Evolutionary conservation across 2,329 filamentous ascomycete genomes (phyloP).

Genomic region (Fusarium metavorans): DNA sequence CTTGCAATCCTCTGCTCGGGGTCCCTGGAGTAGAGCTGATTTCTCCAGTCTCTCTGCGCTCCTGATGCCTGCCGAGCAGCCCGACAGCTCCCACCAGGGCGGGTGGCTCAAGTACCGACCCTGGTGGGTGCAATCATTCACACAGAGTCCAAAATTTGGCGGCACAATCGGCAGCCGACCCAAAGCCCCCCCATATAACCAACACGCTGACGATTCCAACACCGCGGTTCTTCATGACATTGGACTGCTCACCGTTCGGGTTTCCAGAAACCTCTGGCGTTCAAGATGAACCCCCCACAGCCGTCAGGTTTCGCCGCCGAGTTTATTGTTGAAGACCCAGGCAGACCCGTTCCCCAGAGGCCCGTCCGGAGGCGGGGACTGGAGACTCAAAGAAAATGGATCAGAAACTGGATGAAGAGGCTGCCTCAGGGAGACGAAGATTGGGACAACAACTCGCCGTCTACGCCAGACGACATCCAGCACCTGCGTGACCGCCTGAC

Average conservation of each 20-base stretch:
- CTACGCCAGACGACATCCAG: slow-evolving; percentile 35
- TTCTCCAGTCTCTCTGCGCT: slow-evolving; percentile 25
- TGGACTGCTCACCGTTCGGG: slow-evolving; percentile 19
- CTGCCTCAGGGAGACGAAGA: slow-evolving; percentile 44
- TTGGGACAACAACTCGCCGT: slow-evolving; percentile 43
- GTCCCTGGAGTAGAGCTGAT: slow-evolving; percentile 22
- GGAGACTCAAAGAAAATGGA: slow-evolving; percentile 44
- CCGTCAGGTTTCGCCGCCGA: slow-evolving; percentile 38
- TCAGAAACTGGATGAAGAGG: slow-evolving; percentile 42
- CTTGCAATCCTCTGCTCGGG: slow-evolving; percentile 28
- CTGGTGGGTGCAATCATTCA: slow-evolving; percentile 31
- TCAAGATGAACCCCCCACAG: slow-evolving; percentile 36
- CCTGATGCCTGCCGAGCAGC: slow-evolving; percentile 33
- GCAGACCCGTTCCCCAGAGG: slow-evolving; percentile 40
- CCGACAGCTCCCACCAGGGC: slow-evolving; percentile 31
- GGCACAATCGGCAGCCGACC: slow-evolving; percentile 39
- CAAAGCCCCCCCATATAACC: slow-evolving; percentile 35
- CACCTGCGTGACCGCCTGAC: slow-evolving; percentile 35
- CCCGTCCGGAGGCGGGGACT: slow-evolving; percentile 41
- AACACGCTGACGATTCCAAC: slow-evolving; percentile 31
- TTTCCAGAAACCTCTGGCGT: slow-evolving; percentile 24
- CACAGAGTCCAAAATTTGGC: slow-evolving; percentile 37
- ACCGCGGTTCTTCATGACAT: slow-evolving; percentile 29
- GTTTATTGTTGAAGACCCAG: slow-evolving; percentile 43
- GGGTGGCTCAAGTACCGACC: slow-evolving; percentile 36